Evolutionary conservation across 768 basidiomycete genomes (phyloP).

Genomic region (Artomyces pyxidatus): DNA sequence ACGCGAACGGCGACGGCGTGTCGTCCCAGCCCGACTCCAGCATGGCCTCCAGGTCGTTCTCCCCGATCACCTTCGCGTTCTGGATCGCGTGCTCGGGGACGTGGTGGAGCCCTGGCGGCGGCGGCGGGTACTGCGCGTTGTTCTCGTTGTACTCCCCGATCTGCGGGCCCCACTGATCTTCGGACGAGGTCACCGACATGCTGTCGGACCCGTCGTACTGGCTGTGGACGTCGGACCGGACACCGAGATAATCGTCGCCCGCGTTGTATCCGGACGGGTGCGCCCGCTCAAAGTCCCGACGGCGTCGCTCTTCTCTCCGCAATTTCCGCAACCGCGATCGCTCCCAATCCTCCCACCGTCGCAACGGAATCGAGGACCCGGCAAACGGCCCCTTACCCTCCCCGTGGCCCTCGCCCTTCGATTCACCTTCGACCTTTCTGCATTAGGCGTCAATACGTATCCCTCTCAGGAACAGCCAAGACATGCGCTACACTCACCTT

Average conservation of each 20-base stretch:
- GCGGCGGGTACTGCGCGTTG: slow-evolving; percentile 69
- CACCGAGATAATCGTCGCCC: slow-evolving; percentile 56
- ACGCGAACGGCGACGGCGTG: slow-evolving; percentile 39
- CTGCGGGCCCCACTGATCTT: slow-evolving; percentile 93
- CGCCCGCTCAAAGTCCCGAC: slow-evolving; percentile 71
- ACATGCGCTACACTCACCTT: slow-evolving; percentile 43
- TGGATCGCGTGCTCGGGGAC: slow-evolving; percentile 31
- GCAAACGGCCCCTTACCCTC: slow-evolving; percentile 45
- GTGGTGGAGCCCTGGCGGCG: slow-evolving; percentile 60
- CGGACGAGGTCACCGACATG: slow-evolving; percentile 73
- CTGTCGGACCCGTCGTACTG: slow-evolving; percentile 79
- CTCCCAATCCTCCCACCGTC: slow-evolving; percentile 99
- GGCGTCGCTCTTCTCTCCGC: slow-evolving; percentile 75
- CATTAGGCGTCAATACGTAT: slow-evolving; percentile 5
- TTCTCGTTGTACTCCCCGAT: slow-evolving; percentile 95
- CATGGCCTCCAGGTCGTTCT: slow-evolving; percentile 84
- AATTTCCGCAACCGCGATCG: slow-evolving; percentile 88
- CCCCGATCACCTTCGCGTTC: slow-evolving; percentile 44
- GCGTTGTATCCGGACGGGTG: slow-evolving; percentile 62
- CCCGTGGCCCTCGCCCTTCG: slow-evolving; percentile 70
- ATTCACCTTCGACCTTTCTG: slow-evolving; percentile 94
- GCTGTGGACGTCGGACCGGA: slow-evolving; percentile 39
- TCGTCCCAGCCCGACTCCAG: slow-evolving; percentile 88
- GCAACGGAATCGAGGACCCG: slow-evolving; percentile 69
- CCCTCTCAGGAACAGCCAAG: background rate